These are phyloP conservation scores for Hypoxylon sp. DNA, from an alignment of 2,329 filamentous ascomycete genomes.

Conservation along the genomic window DNA sequence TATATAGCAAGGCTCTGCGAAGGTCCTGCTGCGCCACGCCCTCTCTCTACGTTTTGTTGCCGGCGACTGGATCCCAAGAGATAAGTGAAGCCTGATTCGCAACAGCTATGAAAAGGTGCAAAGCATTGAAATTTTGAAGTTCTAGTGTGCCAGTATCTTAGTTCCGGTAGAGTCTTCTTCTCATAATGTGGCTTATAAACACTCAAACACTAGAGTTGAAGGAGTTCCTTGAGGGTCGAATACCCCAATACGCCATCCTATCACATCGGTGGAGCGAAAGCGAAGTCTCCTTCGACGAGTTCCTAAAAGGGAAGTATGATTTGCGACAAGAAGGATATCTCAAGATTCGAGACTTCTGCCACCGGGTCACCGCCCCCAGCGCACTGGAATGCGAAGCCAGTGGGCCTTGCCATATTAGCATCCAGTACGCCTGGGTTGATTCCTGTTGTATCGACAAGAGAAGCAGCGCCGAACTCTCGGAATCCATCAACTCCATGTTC, in stretches of 20 bases:
- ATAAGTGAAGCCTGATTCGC: no score
- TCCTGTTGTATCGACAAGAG: constrained; percentile 2
- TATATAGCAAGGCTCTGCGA: no score
- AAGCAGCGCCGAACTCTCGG: background rate
- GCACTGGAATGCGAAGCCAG: no score
- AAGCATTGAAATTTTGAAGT: no score
- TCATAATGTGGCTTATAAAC: constrained; percentile 5
- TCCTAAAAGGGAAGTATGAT: background rate
- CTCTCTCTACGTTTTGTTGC: no score
- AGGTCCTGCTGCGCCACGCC: no score
- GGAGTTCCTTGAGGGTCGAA: background rate
- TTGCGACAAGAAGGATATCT: background rate
- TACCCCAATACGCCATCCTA: constrained; percentile 1
- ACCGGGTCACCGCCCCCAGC: background rate
- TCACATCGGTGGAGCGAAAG: constrained; percentile 1
- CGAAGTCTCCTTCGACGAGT: background rate
- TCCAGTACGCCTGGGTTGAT: background rate
- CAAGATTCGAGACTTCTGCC: background rate
- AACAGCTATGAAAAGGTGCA: no score
- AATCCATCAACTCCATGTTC: constrained; percentile 12
- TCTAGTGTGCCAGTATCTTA: no score
- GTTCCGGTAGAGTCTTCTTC: no score
- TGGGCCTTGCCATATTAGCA: no score
- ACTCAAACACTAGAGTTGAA: background rate
- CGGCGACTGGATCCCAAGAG: no score